Percentiles rank a stretch among this genome's conserved stretches.
phyloP scores from a whole-genome alignment of 495 filamentous ascomycete species.

The Lichina pygmaea region DNA sequence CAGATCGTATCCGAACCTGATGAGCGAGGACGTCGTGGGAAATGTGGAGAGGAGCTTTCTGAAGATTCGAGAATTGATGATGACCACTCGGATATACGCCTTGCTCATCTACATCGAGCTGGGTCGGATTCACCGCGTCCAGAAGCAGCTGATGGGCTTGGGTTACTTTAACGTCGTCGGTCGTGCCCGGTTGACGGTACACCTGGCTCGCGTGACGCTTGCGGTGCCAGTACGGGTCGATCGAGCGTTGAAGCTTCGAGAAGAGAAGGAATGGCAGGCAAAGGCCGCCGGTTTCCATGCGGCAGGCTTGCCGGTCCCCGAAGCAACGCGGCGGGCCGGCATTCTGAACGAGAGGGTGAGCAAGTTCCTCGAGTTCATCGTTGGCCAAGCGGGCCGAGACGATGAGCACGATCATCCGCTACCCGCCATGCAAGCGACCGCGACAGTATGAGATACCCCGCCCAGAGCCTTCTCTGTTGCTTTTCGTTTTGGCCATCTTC shows the following conservation, averaged over 20 bases:
- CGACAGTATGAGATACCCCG: too few species aligned
- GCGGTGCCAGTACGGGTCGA: constrained; percentile 18
- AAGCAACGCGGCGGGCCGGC: constrained; percentile 5
- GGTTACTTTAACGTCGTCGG: constrained; percentile 17
- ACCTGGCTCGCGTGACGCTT: constrained; percentile 16
- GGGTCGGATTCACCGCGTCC: constrained; percentile 15
- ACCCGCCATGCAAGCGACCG: too few species aligned
- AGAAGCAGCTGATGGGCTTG: constrained; percentile 13
- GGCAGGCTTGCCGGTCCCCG: constrained; percentile 4
- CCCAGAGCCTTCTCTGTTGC: too few species aligned
- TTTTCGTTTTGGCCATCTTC: too few species aligned
- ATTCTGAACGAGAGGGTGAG: constrained; percentile 14
- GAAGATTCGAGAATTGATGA: constrained; percentile 12
- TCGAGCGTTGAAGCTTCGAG: constrained; percentile 13
- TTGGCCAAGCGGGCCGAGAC: constrained; percentile 11
- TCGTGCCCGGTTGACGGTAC: constrained; percentile 13
- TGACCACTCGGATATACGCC: constrained; percentile 17
- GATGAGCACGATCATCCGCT: background rate
- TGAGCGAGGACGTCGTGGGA: constrained; percentile 15
- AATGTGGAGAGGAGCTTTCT: constrained; percentile 14
- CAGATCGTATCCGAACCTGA: constrained; percentile 13
- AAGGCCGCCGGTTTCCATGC: constrained; percentile 14
- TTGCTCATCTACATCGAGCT: constrained; percentile 17
- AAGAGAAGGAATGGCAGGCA: constrained; percentile 15
- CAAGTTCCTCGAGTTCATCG: constrained; percentile 16